Evolutionary conservation across 805 yeast genomes (phyloP).

Genomic region (Starmerella roubikii): DNA sequence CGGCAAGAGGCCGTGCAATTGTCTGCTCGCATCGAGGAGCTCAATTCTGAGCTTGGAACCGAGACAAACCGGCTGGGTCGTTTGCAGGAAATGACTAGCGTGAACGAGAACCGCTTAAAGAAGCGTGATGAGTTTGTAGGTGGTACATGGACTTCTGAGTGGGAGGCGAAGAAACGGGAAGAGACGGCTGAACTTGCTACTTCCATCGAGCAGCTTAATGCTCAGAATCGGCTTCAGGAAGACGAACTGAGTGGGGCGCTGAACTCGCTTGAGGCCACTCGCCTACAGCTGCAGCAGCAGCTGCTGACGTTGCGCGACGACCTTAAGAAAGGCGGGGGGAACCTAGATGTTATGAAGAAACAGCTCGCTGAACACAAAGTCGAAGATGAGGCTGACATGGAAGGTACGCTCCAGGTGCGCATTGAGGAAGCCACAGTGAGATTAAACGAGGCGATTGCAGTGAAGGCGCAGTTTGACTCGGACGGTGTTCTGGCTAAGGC

Average conservation of each 20-base stretch:
- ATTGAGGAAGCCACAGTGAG: neutral
- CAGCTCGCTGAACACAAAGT: no score
- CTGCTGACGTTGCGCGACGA: constrained; percentile 3
- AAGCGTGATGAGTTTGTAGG: constrained; percentile 1
- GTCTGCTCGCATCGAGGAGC: constrained; percentile 1
- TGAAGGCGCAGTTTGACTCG: neutral
- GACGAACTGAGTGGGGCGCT: constrained; percentile 19
- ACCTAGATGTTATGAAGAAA: neutral
- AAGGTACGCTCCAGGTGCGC: neutral
- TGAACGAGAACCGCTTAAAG: neutral
- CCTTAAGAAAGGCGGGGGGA: constrained; percentile 2
- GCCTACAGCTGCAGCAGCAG: constrained; percentile 20
- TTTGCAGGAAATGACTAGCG: constrained; percentile 9
- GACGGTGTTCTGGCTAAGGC: neutral
- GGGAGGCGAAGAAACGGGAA: neutral
- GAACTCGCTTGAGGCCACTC: constrained; percentile 19
- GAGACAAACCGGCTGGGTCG: constrained; percentile 13
- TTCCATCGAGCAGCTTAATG: constrained; percentile 11
- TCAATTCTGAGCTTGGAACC: no score
- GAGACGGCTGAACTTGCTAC: neutral
- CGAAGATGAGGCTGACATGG: no score
- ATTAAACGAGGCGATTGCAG: neutral
- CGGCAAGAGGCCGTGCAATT: constrained; percentile 18
- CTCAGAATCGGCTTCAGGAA: constrained; percentile 24
- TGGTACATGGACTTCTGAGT: neutral